Conservation (phyloP, 495 filamentous ascomycete species). For the Chaetomium cochliodes region DNA sequence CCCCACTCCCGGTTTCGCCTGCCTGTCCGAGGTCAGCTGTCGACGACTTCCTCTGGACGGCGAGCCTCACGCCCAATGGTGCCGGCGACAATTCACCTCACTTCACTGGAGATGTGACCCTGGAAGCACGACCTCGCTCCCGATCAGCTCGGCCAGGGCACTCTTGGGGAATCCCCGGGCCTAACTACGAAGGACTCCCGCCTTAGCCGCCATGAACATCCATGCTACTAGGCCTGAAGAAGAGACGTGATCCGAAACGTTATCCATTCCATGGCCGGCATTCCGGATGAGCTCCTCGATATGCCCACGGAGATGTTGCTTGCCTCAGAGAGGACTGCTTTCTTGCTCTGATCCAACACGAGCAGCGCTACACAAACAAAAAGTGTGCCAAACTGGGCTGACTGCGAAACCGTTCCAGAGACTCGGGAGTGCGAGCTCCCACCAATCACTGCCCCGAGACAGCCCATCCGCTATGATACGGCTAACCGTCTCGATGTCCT, state of each 20-base stretch:
- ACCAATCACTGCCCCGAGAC: constrained; percentile 31
- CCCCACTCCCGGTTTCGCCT: constrained; percentile 15
- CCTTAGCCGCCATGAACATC: constrained; percentile 10
- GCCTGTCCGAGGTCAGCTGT: constrained; percentile 13
- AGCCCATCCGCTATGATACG: background rate
- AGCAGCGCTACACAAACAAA: constrained; percentile 3
- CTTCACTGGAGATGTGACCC: constrained; percentile 14
- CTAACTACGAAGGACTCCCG: constrained; percentile 12
- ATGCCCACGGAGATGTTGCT: background rate
- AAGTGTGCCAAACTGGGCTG: constrained; percentile 23
- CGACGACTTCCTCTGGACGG: constrained; percentile 4
- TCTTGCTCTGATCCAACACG: background rate
- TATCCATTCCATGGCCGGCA: background rate
- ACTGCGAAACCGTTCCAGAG: constrained; percentile 17
- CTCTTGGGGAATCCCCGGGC: background rate
- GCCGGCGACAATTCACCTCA: constrained; percentile 27
- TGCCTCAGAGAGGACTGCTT: background rate
- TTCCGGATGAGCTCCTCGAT: background rate
- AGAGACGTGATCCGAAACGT: background rate
- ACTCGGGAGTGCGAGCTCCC: constrained; percentile 17
- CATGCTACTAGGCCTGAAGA: background rate
- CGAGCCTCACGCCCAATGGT: constrained; percentile 25
- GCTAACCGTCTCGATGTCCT: constrained; percentile 18
- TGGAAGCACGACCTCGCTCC: constrained; percentile 8
- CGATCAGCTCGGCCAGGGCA: constrained; percentile 7